These are phyloP conservation scores for Puccinia novopanici DNA, from an alignment of 1,284 basidiomycete genomes.

Conservation along the genomic window DNA sequence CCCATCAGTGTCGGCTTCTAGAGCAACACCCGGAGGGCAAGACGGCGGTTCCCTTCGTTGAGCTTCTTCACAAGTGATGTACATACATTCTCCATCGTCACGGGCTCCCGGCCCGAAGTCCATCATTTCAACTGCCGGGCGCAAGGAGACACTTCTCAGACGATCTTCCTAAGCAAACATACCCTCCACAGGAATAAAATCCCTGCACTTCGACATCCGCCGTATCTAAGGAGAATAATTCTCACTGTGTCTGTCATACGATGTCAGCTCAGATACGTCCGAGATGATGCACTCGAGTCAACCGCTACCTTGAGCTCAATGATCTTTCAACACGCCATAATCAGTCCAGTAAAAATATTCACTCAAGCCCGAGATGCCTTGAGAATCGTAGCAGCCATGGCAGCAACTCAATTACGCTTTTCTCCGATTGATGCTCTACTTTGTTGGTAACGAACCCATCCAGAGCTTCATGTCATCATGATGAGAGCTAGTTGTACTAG, in stretches of 20 bases:
- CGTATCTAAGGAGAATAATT: constrained; percentile 11
- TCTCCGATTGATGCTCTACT: too few species aligned
- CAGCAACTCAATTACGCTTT: too few species aligned
- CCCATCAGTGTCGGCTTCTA: constrained; percentile 21
- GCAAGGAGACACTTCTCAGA: not conserved
- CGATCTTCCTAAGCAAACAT: not conserved
- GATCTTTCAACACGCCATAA: not conserved
- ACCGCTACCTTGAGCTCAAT: not conserved
- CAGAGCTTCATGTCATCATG: too few species aligned
- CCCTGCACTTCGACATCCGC: too few species aligned
- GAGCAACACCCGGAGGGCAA: constrained; percentile 2
- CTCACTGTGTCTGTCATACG: too few species aligned
- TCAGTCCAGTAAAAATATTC: too few species aligned
- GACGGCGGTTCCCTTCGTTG: constrained; percentile 2
- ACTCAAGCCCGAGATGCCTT: not conserved
- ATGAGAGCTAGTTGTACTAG: too few species aligned
- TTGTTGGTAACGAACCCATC: too few species aligned
- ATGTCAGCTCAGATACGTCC: not conserved
- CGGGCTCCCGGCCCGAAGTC: not conserved
- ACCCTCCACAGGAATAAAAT: too few species aligned
- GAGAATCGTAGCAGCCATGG: too few species aligned
- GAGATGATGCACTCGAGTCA: not conserved
- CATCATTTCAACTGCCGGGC: not conserved
- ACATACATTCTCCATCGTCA: not conserved
- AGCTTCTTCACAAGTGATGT: constrained; percentile 6